Evolutionary conservation across 768 basidiomycete genomes (phyloP), one percentile per base, ranked within the genome.

Genomic region (Naganishia kalamii): DNA sequence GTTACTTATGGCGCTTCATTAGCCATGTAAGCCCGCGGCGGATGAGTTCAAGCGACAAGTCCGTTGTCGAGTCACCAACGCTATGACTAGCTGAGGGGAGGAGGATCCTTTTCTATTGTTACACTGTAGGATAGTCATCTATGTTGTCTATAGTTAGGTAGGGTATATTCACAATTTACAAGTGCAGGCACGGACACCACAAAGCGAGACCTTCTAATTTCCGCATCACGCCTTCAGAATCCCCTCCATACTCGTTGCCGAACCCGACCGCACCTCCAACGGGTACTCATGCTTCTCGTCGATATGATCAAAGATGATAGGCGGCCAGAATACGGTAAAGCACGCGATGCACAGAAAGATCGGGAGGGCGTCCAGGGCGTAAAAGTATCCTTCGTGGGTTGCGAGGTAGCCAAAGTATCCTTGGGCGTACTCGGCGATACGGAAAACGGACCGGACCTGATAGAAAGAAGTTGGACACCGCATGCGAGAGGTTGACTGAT

Each of bases 361-460:
- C 3, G 76, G 75, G 4, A 77, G 70, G 17, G 76, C 74, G 52
- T 77, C 76, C 30, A 77, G 70, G 37, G 62, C 67, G 41, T 75
- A 68, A 63, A 75, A 76, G 66, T 70, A 77, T 19, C 47, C 47
- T 61, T 77, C 76, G 68, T 75, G 71, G 8, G 74, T 74, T 10
- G 72, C 72, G 15, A 77, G 69, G 63, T 75, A 74, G 25, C 75
- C 74, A 40, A 70, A 71, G 64, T 74, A 77, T 13, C 76, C 76
- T 60, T 76, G 61, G 37, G 47, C 62, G 32, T 50, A 63, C 40
- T 63, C 62, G 29, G 62, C 62, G 12, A 63, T 49, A 35, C 62
- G 62, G 48, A 63, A 63, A 33, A 51, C 41, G 48, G 47, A 63
- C 23, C 62, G 62, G 25, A 50, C 47, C 50, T 51, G 50, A 32